Conservation (phyloP, 306 rosid species). For the Spatholobus suberectus region DNA sequence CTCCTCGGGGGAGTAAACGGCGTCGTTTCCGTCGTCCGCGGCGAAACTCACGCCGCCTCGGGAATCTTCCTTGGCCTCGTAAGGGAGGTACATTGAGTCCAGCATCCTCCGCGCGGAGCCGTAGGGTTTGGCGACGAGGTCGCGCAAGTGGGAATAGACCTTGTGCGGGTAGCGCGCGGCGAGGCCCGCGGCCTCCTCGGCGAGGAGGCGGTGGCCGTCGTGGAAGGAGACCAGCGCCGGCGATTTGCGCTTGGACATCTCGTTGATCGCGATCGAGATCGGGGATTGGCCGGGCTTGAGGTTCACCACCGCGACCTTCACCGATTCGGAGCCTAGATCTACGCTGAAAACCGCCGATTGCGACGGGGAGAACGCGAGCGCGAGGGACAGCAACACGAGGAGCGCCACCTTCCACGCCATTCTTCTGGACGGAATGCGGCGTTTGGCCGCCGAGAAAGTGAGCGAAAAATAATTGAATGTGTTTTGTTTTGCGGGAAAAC, state of each 20-base stretch:
- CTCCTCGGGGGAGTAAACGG: slow-evolving; percentile 74
- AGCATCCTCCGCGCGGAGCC: slow-evolving; percentile 49
- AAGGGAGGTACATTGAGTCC: slow-evolving; percentile 82
- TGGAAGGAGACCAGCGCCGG: slow-evolving; percentile 86
- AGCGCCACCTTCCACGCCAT: slow-evolving; percentile 76
- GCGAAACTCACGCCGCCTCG: slow-evolving; percentile 67
- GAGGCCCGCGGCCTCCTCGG: slow-evolving; percentile 93
- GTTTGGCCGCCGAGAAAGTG: slow-evolving; percentile 9
- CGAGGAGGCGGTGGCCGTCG: slow-evolving; percentile 79
- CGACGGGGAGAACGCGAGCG: slow-evolving; percentile 61
- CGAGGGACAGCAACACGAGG: slow-evolving; percentile 40
- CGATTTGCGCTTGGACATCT: slow-evolving; percentile 96
- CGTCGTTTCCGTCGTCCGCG: slow-evolving; percentile 54
- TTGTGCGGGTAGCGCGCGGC: slow-evolving; percentile 88
- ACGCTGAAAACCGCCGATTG: slow-evolving; percentile 88
- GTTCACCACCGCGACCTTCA: slow-evolving; percentile 94
- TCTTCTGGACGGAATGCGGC: slow-evolving; percentile 16
- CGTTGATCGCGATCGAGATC: slow-evolving; percentile 88
- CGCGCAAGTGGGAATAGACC: slow-evolving; percentile 83
- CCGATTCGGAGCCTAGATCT: slow-evolving; percentile 96
- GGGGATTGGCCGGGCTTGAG: slow-evolving; percentile 93
- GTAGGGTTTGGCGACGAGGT: slow-evolving; percentile 80
- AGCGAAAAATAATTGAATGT: background rate
- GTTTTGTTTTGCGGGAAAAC: background rate
- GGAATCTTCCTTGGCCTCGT: slow-evolving; percentile 64